Conservation (phyloP, 2,329 filamentous ascomycete genomes). For the Furcasterigmium sp. region DNA sequence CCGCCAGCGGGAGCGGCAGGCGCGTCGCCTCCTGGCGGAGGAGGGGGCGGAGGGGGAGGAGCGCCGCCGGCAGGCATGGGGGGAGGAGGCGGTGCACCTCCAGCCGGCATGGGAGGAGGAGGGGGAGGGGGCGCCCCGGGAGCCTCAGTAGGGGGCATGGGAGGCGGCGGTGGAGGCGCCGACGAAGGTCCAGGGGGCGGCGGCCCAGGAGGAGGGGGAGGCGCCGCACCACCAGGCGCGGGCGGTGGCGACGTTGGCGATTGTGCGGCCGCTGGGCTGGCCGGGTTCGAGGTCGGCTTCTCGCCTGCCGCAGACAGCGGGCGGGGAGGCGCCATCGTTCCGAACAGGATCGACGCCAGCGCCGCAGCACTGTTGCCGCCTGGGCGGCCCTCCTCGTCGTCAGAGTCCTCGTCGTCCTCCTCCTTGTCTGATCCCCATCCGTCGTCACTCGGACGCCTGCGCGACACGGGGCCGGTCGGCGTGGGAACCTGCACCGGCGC, state of each 20-base stretch:
- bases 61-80: conserved; percentile 32
- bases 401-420: conserved; percentile 55
- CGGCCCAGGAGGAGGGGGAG: conserved; percentile 20
- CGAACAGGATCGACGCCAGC: conserved; percentile 90
- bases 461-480: conserved; percentile 46
- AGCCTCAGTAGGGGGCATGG: conserved; percentile 21
- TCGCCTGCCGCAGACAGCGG: conserved; percentile 79
- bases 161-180: conserved; percentile 26
- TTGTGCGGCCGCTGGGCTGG: conserved; percentile 34
- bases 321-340: conserved; percentile 91
- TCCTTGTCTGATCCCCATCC: conserved; percentile 78
- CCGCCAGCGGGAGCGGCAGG: conserved; percentile 39
- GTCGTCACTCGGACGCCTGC: conserved; percentile 57
- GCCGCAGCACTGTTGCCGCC: conserved; percentile 83
- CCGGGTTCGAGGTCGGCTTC: conserved; percentile 42
- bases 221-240: conserved; percentile 20
- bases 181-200: conserved; percentile 13
- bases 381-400: conserved; percentile 72
- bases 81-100: conserved; percentile 33
- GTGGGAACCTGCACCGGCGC: conserved; percentile 31
- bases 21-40: conserved; percentile 30
- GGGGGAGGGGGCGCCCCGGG: conserved; percentile 24
- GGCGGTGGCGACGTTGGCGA: conserved; percentile 26
- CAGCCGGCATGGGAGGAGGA: conserved; percentile 21
- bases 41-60: conserved; percentile 36